phyloP scores from a whole-genome alignment of 1,284 basidiomycete genomes.

The Pterula multifida region DNA sequence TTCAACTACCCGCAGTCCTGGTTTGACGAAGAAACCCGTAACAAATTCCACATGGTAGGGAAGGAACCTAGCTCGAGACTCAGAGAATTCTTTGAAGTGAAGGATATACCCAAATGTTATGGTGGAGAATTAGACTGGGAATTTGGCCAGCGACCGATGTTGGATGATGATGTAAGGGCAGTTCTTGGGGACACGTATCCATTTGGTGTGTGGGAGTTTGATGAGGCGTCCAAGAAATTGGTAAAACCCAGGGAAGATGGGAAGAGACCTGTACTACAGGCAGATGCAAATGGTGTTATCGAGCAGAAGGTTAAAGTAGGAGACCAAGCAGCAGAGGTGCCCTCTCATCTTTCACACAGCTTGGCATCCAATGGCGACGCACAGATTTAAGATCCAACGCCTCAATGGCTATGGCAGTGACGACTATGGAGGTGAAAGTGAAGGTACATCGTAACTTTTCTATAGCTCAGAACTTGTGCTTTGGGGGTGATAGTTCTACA shows the following conservation, averaged over 20 bases:
- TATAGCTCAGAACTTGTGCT: too few species aligned
- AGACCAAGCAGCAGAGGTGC: too few species aligned
- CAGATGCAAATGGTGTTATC: too few species aligned
- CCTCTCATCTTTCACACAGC: too few species aligned
- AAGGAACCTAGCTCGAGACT: conserved; percentile 40
- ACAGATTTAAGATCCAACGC: too few species aligned
- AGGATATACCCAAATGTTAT: conserved; percentile 52
- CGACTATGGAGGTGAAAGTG: too few species aligned
- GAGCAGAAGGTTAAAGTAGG: too few species aligned
- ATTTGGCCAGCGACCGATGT: conserved; percentile 46
- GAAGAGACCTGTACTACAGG: too few species aligned
- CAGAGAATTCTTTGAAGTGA: conserved; percentile 35
- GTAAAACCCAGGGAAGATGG: conserved; percentile 9
- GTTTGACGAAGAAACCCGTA: conserved; percentile 67
- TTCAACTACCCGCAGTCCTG: conserved; percentile 20
- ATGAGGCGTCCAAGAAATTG: conserved; percentile 34
- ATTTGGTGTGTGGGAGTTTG: conserved; percentile 34
- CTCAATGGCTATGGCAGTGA: too few species aligned
- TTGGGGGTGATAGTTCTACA: too few species aligned
- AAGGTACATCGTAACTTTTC: too few species aligned
- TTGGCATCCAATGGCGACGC: too few species aligned
- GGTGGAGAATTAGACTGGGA: conserved; percentile 60
- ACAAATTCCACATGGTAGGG: conserved; percentile 59
- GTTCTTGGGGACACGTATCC: conserved; percentile 26
- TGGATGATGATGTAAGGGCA: conserved; percentile 35